phyloP scores from a whole-genome alignment of 371 early-diverging fungal species.

The Entomophthora muscae region DNA sequence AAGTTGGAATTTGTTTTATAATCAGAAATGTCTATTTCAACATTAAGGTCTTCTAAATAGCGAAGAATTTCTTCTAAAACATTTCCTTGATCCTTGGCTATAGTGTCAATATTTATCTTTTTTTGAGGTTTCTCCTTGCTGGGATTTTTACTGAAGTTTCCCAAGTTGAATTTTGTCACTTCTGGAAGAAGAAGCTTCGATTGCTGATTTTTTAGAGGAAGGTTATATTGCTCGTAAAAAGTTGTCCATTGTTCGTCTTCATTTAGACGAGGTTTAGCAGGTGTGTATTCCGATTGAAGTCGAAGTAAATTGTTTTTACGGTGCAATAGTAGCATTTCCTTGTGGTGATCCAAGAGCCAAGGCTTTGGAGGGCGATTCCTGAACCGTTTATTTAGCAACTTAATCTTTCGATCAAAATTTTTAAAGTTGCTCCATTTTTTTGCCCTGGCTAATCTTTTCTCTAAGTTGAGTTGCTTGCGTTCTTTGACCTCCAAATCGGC shows the following conservation, averaged over 20 bases:
- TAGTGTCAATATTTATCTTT: not conserved
- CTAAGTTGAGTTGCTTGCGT: not conserved
- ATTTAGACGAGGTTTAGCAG: not conserved
- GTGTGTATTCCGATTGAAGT: not conserved
- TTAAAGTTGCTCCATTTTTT: not conserved
- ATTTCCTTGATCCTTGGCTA: not conserved
- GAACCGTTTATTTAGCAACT: not conserved
- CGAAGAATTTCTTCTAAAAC: not conserved
- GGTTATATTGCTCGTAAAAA: not conserved
- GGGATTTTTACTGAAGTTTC: not conserved
- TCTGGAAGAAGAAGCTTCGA: not conserved
- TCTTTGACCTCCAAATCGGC: not conserved
- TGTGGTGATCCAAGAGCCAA: not conserved
- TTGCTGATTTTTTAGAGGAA: not conserved
- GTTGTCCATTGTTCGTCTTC: not conserved
- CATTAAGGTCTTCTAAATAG: not conserved
- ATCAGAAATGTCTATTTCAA: not conserved
- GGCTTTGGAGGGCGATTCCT: not conserved
- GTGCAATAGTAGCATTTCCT: not conserved
- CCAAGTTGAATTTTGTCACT: no score
- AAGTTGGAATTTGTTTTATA: not conserved
- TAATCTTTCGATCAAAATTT: not conserved
- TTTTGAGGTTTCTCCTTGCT: not conserved
- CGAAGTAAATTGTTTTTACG: not conserved
- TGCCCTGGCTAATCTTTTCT: not conserved